Evolutionary conservation across 2,329 filamentous ascomycete genomes (phyloP).

Genomic region (Karstenula rhodostoma): DNA sequence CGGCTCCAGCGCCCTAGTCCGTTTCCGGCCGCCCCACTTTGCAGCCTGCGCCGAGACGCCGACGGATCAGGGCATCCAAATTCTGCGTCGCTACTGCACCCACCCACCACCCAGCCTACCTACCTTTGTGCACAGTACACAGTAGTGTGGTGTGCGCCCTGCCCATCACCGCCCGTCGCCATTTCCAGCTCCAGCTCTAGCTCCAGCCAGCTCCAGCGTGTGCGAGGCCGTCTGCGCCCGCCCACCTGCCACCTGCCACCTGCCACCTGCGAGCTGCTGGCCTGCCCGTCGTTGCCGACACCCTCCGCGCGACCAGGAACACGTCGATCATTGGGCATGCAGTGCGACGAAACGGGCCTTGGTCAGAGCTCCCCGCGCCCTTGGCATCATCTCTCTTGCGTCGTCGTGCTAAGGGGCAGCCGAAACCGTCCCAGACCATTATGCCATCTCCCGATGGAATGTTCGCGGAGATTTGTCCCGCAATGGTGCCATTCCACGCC

Average conservation of each 20-base stretch:
- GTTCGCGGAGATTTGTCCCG: conserved; percentile 11
- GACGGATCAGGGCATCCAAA: neutral
- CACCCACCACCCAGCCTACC: no score
- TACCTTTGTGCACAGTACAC: neutral
- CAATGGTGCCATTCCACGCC: neutral
- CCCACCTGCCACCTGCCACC: no score
- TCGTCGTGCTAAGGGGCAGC: conserved; percentile 10
- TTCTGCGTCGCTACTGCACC: neutral
- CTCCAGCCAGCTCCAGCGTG: no score
- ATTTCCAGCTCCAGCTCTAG: no score
- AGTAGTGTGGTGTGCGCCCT: neutral
- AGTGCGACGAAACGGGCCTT: conserved; percentile 24
- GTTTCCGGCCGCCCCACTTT: neutral
- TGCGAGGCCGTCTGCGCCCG: neutral
- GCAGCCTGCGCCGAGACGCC: neutral
- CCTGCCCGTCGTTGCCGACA: conserved; percentile 15
- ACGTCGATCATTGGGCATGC: conserved; percentile 24
- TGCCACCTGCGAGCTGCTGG: conserved; percentile 20
- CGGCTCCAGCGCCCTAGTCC: neutral
- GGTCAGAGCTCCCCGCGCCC: conserved; percentile 1
- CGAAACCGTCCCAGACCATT: conserved; percentile 17
- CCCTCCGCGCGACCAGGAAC: conserved; percentile 13
- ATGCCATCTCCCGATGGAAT: conserved; percentile 24
- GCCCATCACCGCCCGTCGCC: neutral
- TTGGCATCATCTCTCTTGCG: conserved; percentile 16